Conservation (phyloP, 1,284 basidiomycete genomes). For the Boletus smithii region DNA sequence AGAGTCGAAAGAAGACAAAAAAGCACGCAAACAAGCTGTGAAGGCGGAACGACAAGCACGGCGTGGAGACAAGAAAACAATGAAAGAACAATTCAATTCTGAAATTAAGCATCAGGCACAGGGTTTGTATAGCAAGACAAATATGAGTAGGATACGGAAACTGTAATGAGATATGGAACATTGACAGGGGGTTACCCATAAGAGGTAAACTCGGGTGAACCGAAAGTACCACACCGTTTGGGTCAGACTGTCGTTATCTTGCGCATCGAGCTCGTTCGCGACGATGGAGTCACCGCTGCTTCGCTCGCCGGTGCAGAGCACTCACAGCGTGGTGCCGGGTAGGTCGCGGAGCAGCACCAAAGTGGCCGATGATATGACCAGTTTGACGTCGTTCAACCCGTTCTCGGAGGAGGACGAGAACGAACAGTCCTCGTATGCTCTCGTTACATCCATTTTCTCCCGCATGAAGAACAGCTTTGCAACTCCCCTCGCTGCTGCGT, state of each 20-base stretch:
- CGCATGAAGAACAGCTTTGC: conserved; percentile 74
- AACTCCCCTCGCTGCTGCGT: conserved; percentile 54
- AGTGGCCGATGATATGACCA: conserved; percentile 62
- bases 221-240: conserved; percentile 15
- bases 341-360: conserved; percentile 63
- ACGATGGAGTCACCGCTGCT: conserved; percentile 34
- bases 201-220: conserved; percentile 9
- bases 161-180: conserved; percentile 12
- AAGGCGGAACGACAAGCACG: conserved; percentile 79
- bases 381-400: conserved; percentile 78
- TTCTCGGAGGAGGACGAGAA: conserved; percentile 84
- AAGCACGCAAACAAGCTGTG: conserved; percentile 81
- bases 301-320: conserved; percentile 40
- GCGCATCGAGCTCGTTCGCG: neutral
- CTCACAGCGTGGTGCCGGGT: conserved; percentile 43
- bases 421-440: conserved; percentile 76
- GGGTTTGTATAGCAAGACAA: conserved; percentile 39
- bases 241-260: conserved; percentile 3
- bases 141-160: conserved; percentile 20
- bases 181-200: conserved; percentile 13
- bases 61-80: conserved; percentile 78
- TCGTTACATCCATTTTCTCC: conserved; percentile 73
- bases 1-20: conserved; percentile 86
- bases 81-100: conserved; percentile 68
- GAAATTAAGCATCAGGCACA: conserved; percentile 76